These are phyloP conservation scores for Celoporthe dispersa DNA, from an alignment of 2,329 filamentous ascomycete genomes.

Conservation along the genomic window DNA sequence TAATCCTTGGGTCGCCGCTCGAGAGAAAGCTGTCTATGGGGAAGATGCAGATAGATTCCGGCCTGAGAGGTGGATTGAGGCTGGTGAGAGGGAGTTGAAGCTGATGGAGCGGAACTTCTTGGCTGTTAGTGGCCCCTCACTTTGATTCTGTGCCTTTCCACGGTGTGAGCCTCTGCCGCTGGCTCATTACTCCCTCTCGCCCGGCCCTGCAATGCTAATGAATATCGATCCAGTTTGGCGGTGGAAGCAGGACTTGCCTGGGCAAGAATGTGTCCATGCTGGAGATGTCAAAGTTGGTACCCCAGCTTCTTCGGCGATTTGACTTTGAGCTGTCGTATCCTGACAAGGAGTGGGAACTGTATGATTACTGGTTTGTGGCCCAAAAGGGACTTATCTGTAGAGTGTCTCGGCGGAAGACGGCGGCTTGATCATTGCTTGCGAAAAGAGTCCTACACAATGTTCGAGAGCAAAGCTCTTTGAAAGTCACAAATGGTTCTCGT, in stretches of 20 bases:
- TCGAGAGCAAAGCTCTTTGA: too few species aligned
- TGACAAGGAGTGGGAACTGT: background rate
- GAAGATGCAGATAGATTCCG: conserved; percentile 47
- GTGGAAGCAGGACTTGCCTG: conserved; percentile 45
- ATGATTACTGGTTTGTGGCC: conserved; percentile 18
- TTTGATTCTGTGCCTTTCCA: background rate
- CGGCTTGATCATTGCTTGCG: background rate
- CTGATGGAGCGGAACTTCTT: conserved; percentile 37
- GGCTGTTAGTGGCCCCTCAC: background rate
- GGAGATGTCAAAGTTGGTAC: conserved; percentile 49
- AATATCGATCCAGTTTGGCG: conserved; percentile 28
- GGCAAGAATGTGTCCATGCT: conserved; percentile 49
- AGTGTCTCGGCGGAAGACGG: background rate
- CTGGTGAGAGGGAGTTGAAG: conserved; percentile 37
- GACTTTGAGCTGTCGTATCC: conserved; percentile 37
- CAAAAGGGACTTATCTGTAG: conserved; percentile 11
- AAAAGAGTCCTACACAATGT: too few species aligned
- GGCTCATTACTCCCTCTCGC: too few species aligned
- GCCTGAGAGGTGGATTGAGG: conserved; percentile 56
- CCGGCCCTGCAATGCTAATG: background rate
- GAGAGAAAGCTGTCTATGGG: conserved; percentile 42
- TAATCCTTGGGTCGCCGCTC: conserved; percentile 46
- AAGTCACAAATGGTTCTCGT: too few species aligned
- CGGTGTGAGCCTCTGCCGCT: background rate
- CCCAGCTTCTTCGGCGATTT: conserved; percentile 42